These are phyloP conservation scores for Verticillium alfalfae DNA, from an alignment of 2,329 filamentous ascomycete species.

Conservation along the genomic window DNA sequence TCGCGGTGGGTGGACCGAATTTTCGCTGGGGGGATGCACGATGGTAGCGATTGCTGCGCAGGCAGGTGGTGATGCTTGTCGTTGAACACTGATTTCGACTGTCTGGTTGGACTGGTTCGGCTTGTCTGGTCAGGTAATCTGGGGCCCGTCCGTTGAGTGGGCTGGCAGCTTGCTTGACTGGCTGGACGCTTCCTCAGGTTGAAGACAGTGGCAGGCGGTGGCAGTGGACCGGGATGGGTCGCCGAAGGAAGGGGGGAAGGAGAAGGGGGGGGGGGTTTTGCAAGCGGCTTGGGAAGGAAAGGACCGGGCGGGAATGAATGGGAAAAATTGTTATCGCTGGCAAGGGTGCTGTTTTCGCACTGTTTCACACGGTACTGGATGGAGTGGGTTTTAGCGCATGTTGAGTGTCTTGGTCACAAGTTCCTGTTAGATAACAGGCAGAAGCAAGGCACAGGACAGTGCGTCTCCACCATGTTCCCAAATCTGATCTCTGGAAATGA, in stretches of 20 bases:
- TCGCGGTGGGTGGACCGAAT: conserved; percentile 10
- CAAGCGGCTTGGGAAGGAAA: conserved; percentile 7
- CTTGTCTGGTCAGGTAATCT: not conserved
- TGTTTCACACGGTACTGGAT: conserved; percentile 3
- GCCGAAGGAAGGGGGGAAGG: not conserved
- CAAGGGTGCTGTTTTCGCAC: not conserved
- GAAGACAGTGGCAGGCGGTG: not conserved
- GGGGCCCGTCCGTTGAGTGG: not conserved
- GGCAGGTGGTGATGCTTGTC: conserved; percentile 1
- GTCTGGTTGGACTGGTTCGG: not conserved
- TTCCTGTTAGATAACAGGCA: conserved; percentile 1
- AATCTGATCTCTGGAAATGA: conserved; percentile 4
- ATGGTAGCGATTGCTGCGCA: not conserved
- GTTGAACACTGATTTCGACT: not conserved
- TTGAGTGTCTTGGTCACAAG: not conserved
- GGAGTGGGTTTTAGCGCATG: conserved; percentile 2
- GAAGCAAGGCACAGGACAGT: conserved; percentile 7
- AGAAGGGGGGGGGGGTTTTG: conserved; percentile 8
- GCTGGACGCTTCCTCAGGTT: not conserved
- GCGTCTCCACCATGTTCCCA: conserved; percentile 1
- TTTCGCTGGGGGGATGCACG: conserved; percentile 5
- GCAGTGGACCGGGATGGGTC: conserved; percentile 7
- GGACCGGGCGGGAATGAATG: conserved; percentile 10
- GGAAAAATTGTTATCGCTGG: conserved; percentile 13
- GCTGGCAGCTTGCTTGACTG: not conserved